Evolutionary conservation across 495 filamentous ascomycete species (phyloP), one percentile per base, ranked within the genome.

Genomic region (Polyplosphaeria fusca): DNA sequence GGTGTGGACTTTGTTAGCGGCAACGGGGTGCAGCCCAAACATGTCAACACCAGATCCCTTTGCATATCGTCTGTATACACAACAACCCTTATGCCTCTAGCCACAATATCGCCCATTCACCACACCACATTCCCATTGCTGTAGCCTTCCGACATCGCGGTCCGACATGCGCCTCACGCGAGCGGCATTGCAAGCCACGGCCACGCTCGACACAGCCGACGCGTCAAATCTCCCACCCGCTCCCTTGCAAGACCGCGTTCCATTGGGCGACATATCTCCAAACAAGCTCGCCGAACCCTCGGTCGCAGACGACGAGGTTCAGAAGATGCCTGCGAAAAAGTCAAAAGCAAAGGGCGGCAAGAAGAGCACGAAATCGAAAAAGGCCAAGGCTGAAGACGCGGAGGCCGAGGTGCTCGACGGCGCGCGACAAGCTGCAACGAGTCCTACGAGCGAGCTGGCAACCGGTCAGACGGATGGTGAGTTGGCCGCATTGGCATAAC

Each of bases 91-190:
- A 18, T 18, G 23, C 18, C 23, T 22, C 19, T 32, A 23, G 25
- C 23, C 3, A 32, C 38, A 19, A n/a, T 26, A 24, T 20, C n/a
- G 37, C 16, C 20, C 40, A 58, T 52, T 14, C 20, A 35, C 23
- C 1, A 3, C 14, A 16, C 55, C 14, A 16, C 18, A 38, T 28
- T 1, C 27, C 32, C 18, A 20, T 25, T 30, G 24, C 32, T 35
- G 13, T 42, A 42, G 14, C 27, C 18, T 20, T 22, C 23, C 12
- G 26, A 22, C 26, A 18, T 42, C 27, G 51, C 27, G n/a, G 9
- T 9, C 30, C 30, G 38, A 56, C 45, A 65, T 65, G 60, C 64
- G 64, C 56, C 46, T 53, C 7, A 67, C 64, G 28, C 64, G 64
- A 11, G 56, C 64, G 16, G 61, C 61, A 47, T 32, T 58, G 43